phyloP scores from a whole-genome alignment of 805 yeast genomes.

The Kodamaea nitidulidarum region DNA sequence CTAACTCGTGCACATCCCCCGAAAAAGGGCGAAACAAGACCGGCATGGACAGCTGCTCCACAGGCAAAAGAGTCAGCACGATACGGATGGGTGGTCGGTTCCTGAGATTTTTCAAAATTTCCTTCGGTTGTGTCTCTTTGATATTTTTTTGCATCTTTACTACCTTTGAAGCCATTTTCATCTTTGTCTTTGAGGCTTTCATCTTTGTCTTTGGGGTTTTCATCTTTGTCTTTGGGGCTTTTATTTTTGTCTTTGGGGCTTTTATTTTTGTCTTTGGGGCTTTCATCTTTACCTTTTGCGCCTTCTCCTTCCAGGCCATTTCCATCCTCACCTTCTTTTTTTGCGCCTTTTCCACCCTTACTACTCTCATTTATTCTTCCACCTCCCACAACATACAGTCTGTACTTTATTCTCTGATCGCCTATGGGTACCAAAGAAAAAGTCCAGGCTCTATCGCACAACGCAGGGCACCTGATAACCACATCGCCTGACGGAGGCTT shows the following conservation, averaged over 20 bases:
- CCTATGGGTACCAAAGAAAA: conserved; percentile 78
- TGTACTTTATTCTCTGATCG: conserved; percentile 57
- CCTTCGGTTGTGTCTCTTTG: too few relatives aligned
- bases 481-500: conserved; percentile 42
- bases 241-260: too few relatives aligned
- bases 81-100: conserved; percentile 56
- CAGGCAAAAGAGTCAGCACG: conserved; percentile 88
- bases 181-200: neutral
- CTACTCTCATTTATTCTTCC: conserved; percentile 30
- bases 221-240: too few relatives aligned
- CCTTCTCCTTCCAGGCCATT: too few relatives aligned
- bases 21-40: conserved; percentile 60
- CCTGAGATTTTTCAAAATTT: too few relatives aligned
- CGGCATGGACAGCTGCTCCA: conserved; percentile 87
- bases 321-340: conserved; percentile 2
- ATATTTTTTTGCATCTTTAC: too few relatives aligned
- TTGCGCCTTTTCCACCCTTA: conserved; percentile 7
- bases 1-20: conserved; percentile 78
- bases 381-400: conserved; percentile 76
- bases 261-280: too few relatives aligned
- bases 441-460: conserved; percentile 75
- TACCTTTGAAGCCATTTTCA: neutral
- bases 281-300: too few relatives aligned
- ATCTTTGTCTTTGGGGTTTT: too few relatives aligned
- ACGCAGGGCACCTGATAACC: conserved; percentile 77